Evolutionary conservation across 2,329 filamentous ascomycete species (phyloP), one percentile per base, ranked within the genome.

Genomic region (Decorospora gaudefroyi): DNA sequence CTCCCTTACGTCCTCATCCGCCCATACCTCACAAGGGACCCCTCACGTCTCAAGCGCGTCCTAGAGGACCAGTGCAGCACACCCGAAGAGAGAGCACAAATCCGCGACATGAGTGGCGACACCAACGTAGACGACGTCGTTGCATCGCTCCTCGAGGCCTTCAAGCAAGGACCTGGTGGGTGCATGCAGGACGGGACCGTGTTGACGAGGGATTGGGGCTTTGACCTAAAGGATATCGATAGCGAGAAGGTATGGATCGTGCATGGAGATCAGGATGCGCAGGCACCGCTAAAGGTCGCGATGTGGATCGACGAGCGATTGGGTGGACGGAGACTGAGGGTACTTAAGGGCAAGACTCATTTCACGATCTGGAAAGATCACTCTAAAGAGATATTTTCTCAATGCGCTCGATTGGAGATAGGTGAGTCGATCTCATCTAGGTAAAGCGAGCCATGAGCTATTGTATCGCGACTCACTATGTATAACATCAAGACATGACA

Each of bases 291-390:
- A 13, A 29, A 46, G 31, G 27, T 49, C 17, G 57, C 55, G 28
- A 42, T 46, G 43, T 60, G 58, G 58, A 53, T 57, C 15, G 42
- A 62, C 28, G 34, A 46, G 39, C 39, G 41, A 19, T 38, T 61
- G 41, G 54, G 50, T 4, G 50, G 54, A 3, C 50, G 56, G 1
- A 59, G 46, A 26, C 43, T 59, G 40, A 54, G 35, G 36, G 47
- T 53, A 11, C 29, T 61, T 11, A 30, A 56, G 37, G 50, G 51
- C 13, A 50, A 49, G 39, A 61, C 52, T 13, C 58, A 59, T 49
- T 56, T 50, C 11, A 58, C 51, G 7, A 56, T 59, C 22, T 61
- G 56, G 56, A 56, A 58, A 12, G 39, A 56, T 23, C 47, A 53
- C 35, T 46, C 40, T 13, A 48, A 53, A 17, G 55, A 59, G 34